Evolutionary conservation across 148 eudicot genomes (phyloP).

Genomic region (Fallopia convolvulus): DNA sequence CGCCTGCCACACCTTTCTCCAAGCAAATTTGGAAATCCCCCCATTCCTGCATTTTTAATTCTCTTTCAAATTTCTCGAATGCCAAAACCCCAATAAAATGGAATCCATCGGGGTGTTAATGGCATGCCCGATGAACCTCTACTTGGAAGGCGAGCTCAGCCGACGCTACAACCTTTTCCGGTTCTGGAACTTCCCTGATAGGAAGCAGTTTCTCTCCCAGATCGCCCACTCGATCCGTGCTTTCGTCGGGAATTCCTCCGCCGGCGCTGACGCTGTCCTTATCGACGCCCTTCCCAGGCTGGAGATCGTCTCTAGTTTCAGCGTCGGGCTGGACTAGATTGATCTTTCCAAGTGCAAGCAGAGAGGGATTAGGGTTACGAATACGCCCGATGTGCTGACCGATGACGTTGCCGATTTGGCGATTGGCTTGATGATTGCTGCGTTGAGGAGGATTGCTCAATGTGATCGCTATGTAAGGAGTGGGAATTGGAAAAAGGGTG

Average conservation of each 20-base stretch:
- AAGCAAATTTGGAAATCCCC: too few species aligned
- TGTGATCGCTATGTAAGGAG: slow-evolving; percentile 37
- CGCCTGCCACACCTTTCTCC: too few species aligned
- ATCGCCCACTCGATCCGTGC: slow-evolving; percentile 35
- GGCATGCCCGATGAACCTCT: slow-evolving; percentile 31
- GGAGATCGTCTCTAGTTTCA: slow-evolving; percentile 51
- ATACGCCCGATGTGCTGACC: slow-evolving; percentile 21
- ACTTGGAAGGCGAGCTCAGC: slow-evolving; percentile 32
- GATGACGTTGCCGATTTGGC: slow-evolving; percentile 67
- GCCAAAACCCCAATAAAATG: slow-evolving; percentile 13
- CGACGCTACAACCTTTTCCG: slow-evolving; percentile 30
- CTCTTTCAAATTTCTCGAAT: too few species aligned
- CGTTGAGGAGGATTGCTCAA: slow-evolving; percentile 39
- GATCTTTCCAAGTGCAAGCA: slow-evolving; percentile 23
- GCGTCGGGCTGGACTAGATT: slow-evolving; percentile 65
- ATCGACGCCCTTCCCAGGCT: slow-evolving; percentile 54
- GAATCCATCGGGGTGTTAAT: slow-evolving; percentile 37
- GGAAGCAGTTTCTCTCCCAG: slow-evolving; percentile 19
- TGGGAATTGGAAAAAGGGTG: slow-evolving; percentile 38
- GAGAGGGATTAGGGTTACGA: slow-evolving; percentile 14
- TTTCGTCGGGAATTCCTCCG: slow-evolving; percentile 34
- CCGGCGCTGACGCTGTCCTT: slow-evolving; percentile 41
- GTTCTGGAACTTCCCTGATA: slow-evolving; percentile 19
- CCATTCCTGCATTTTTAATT: too few species aligned
- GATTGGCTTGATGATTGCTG: slow-evolving; percentile 28